Evolutionary conservation across 2,329 filamentous ascomycete species (phyloP).

Genomic region (Aspergillus costaricaensis): DNA sequence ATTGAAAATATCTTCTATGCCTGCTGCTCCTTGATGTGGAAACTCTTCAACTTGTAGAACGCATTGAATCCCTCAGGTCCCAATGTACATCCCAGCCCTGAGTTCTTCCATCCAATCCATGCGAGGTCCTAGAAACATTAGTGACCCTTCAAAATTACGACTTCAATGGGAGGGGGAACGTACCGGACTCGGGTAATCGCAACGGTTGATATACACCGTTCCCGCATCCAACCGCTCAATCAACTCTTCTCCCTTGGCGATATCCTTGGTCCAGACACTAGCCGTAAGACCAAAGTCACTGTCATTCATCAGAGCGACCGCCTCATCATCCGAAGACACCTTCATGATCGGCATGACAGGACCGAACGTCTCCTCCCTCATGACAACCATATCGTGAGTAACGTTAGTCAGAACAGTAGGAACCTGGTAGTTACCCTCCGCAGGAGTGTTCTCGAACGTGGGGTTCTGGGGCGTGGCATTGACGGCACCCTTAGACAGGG

Average conservation of each 20-base stretch:
- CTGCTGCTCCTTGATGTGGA: slow-evolving; percentile 64
- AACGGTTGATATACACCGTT: slow-evolving; percentile 90
- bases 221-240: slow-evolving; percentile 81
- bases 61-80: slow-evolving; percentile 87
- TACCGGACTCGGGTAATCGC: slow-evolving; percentile 86
- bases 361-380: slow-evolving; percentile 92
- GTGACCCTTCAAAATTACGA: neutral
- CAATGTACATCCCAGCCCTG: slow-evolving; percentile 82
- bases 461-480: slow-evolving; percentile 76
- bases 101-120: slow-evolving; percentile 94
- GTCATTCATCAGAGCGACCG: slow-evolving; percentile 82
- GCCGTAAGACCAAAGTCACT: slow-evolving; percentile 88
- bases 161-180: slow-evolving; percentile 39
- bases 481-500: slow-evolving; percentile 75
- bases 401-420: slow-evolving; percentile 78
- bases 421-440: slow-evolving; percentile 78
- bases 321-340: slow-evolving; percentile 76
- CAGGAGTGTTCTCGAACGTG: slow-evolving; percentile 67
- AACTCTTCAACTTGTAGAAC: slow-evolving; percentile 92
- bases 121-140: slow-evolving; percentile 67
- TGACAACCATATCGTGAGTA: slow-evolving; percentile 78
- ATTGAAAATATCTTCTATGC: neutral
- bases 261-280: slow-evolving; percentile 91
- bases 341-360: slow-evolving; percentile 86
- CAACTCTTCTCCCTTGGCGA: slow-evolving; percentile 69